Conservation (phyloP, 2,329 filamentous ascomycete genomes). For the Penicillium paneum region DNA sequence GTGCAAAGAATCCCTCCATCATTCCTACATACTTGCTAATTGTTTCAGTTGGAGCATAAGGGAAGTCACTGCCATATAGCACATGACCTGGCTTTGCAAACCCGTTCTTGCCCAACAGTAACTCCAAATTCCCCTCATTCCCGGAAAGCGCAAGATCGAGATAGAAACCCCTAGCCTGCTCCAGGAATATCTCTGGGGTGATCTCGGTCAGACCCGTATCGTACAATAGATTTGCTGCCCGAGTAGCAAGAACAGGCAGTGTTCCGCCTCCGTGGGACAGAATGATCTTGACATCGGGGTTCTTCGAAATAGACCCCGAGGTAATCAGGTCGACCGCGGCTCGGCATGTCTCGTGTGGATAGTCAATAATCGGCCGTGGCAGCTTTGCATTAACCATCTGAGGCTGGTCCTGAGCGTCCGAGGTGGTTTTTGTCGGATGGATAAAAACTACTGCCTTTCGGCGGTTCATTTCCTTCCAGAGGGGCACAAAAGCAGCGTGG, state of each 20-base stretch:
- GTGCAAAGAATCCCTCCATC: not conserved
- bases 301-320: not conserved
- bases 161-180: not conserved
- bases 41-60: not conserved
- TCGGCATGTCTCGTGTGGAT: not conserved
- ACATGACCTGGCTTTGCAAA: not conserved
- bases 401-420: not conserved
- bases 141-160: not conserved
- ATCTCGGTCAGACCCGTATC: not conserved
- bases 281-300: not conserved
- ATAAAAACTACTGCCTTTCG: not conserved
- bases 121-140: not conserved
- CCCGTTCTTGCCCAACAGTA: not conserved
- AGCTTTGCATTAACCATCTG: not conserved
- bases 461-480: not conserved
- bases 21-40: not conserved
- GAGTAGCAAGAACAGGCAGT: not conserved
- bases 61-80: not conserved
- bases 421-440: not conserved
- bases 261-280: not conserved
- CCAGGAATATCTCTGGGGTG: not conserved
- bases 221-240: not conserved
- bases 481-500: not conserved
- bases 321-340: not conserved
- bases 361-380: not conserved